phyloP scores from a whole-genome alignment of 345 rosid genomes.

The Dovyalis caffra region DNA sequence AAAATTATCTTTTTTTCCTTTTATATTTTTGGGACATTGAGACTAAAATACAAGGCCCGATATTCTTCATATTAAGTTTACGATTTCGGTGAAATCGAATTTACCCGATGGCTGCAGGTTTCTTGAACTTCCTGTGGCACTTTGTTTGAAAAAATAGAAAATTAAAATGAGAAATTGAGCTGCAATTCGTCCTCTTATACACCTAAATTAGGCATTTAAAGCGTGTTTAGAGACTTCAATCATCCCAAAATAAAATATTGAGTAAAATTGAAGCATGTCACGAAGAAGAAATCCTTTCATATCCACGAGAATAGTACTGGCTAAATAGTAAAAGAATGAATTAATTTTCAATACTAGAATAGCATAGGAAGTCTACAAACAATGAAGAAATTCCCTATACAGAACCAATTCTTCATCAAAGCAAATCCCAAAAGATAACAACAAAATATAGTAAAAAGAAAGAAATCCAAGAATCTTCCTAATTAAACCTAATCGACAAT shows the following conservation, averaged over 20 bases:
- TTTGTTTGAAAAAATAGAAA: background rate
- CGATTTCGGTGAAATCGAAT: too few relatives aligned
- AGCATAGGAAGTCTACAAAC: background rate
- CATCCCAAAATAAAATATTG: background rate
- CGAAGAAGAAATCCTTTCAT: background rate
- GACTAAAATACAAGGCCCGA: too few relatives aligned
- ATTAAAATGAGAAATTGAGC: background rate
- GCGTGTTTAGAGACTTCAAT: background rate
- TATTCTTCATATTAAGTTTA: too few relatives aligned
- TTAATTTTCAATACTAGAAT: background rate
- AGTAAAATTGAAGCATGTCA: background rate
- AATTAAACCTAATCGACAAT: background rate
- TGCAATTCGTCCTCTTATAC: background rate
- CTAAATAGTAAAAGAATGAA: slow-evolving; percentile 9
- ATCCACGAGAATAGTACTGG: background rate
- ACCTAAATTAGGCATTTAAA: background rate
- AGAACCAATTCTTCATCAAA: slow-evolving; percentile 17
- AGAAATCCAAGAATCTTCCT: background rate
- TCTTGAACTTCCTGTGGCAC: background rate
- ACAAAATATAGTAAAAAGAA: background rate
- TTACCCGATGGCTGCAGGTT: background rate
- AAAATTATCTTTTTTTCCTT: background rate
- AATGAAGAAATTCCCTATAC: slow-evolving; percentile 37
- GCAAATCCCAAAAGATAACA: slow-evolving; percentile 1
- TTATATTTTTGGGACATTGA: too few relatives aligned